phyloP scores from a whole-genome alignment of 345 rosid genomes.

The Pugionium cornutum region DNA sequence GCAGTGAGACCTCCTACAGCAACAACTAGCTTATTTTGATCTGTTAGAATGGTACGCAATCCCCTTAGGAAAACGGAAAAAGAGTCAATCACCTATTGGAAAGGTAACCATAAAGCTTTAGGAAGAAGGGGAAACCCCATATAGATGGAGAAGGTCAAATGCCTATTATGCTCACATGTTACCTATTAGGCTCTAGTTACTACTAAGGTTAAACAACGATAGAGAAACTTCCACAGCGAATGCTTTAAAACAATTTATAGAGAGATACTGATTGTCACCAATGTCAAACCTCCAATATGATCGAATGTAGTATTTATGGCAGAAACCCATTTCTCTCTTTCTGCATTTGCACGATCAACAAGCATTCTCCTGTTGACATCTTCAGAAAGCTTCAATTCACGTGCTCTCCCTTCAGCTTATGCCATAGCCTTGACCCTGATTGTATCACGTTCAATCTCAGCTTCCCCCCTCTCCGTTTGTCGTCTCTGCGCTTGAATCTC shows the following conservation, averaged over 20 bases:
- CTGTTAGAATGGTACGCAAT: conserved; percentile 85
- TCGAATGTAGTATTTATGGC: conserved; percentile 95
- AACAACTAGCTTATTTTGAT: conserved; percentile 90
- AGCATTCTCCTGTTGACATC: conserved; percentile 93
- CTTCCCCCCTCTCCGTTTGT: conserved; percentile 96
- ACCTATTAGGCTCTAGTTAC: not conserved
- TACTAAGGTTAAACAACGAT: not conserved
- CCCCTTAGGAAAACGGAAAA: conserved; percentile 58
- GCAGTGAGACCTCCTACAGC: conserved; percentile 96
- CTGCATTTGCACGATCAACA: conserved; percentile 95
- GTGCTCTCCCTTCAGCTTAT: conserved; percentile 98
- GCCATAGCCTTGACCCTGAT: conserved; percentile 91
- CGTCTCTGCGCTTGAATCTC: conserved; percentile 93
- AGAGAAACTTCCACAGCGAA: too few species aligned
- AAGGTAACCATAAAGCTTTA: too few species aligned
- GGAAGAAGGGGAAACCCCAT: not conserved
- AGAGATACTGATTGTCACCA: not conserved
- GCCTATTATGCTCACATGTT: too few species aligned
- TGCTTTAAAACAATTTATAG: not conserved
- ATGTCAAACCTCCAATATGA: conserved; percentile 81
- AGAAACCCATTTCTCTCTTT: conserved; percentile 97
- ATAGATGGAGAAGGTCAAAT: not conserved
- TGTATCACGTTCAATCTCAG: conserved; percentile 96
- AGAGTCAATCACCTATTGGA: conserved; percentile 25
- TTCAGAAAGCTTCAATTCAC: conserved; percentile 94